Evolutionary conservation across 129 eudicot genomes (phyloP).

Genomic region (Pseudognaphalium luteoalbum): DNA sequence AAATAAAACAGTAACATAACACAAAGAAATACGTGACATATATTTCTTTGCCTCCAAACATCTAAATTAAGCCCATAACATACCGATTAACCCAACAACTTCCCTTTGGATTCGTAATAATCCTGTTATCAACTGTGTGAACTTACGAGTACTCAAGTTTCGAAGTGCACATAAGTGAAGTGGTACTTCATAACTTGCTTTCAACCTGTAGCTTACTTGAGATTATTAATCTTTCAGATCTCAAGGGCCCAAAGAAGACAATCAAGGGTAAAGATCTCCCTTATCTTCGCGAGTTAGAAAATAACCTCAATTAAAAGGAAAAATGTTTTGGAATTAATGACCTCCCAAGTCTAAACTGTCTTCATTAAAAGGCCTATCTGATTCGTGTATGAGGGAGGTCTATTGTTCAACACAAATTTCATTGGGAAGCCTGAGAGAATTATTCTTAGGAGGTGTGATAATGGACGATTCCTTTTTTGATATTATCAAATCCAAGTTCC

Average conservation of each 20-base stretch:
- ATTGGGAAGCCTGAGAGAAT: not conserved
- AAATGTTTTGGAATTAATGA: not conserved
- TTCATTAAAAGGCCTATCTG: not conserved
- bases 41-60: too few relatives aligned
- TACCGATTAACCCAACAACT: too few relatives aligned
- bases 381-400: not conserved
- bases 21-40: too few relatives aligned
- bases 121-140: slow-evolving; percentile 2
- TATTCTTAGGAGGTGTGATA: not conserved
- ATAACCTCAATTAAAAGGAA: not conserved
- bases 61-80: too few relatives aligned
- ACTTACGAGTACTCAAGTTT: not conserved
- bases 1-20: too few relatives aligned
- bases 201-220: not conserved
- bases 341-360: slow-evolving; percentile 10
- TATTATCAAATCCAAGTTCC: not conserved
- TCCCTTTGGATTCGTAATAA: not conserved
- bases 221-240: not conserved
- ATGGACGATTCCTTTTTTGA: not conserved
- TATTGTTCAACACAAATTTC: not conserved
- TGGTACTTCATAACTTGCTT: slow-evolving; percentile 2
- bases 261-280: not conserved
- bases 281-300: not conserved
- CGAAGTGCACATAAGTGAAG: not conserved
- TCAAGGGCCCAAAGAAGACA: not conserved